Base-by-base conservation (phyloP, 768 basidiomycete genomes). In the Tulasnella calospora region DNA sequence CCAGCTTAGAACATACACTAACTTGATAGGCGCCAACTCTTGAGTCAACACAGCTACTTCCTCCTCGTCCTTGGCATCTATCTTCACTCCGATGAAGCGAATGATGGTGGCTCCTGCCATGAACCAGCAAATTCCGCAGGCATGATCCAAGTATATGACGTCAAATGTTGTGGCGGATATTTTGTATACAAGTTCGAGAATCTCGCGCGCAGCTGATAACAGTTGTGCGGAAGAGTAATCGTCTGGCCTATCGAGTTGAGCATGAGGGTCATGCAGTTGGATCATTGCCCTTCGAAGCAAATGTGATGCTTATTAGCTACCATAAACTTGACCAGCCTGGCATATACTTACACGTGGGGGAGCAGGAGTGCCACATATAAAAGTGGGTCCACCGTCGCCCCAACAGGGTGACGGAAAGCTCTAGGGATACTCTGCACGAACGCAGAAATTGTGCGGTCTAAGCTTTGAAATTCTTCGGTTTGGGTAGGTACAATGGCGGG, bases 381-480 rank as follows among this genome's bases (percentile, higher is more conserved):
- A 78, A 90, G 88, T 61, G 87, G 85, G 70, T 89, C 88, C 19
- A 92, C 86, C 13, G 84, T 79, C 1, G 27, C 23, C 27, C 85
- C 85, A 4, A 92, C 87, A 2, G 92, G 90, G 78, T 88, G 87
- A 77, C 86, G 86, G 46, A 91, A 83, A 78, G 89, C 87, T 67
- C 83, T 80, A 0, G 91, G 90, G 79, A 92, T 89, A 3, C 89
- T 88, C n/a, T 86, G 83, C 35, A 86, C 85, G 83, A 92, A 92
- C 0, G 88, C 86, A 2, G 85, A 83, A 27, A 90, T 85, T 38
- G 88, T 85, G 41, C 87, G 84, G 81, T 93, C 91, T 35, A 93
- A 84, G 79, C 90, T 89, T 55, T 88, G 84, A 83, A 92, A 93
- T 1, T 89, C 90, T 17, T 86, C 86, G 36, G 91, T 88, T 9